Percentiles rank a stretch among this genome's conserved stretches.
Conservation (phyloP, 2,329 filamentous ascomycete genomes). For the Cryphonectria carpinicola region DNA sequence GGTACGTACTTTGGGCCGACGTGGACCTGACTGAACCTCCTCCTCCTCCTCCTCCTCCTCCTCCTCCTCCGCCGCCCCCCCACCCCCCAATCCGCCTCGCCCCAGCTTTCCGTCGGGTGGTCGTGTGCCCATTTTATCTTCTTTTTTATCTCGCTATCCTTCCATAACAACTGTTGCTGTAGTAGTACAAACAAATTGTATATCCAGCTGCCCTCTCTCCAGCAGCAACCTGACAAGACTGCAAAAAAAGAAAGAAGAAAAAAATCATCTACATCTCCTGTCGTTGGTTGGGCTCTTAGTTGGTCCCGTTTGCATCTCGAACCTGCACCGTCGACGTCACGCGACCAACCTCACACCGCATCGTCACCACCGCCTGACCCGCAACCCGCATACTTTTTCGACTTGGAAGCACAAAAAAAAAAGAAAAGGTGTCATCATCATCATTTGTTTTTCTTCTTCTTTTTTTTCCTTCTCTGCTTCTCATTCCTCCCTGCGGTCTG, state of each 20-base stretch:
- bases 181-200: not conserved
- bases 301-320: not conserved
- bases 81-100: not conserved
- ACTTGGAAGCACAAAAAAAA: not conserved
- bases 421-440: not conserved
- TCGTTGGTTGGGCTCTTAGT: not conserved
- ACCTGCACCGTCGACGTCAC: not conserved
- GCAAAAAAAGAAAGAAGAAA: too few relatives aligned
- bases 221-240: not conserved
- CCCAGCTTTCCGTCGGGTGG: not conserved
- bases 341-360: slow-evolving; percentile 4
- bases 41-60: not conserved
- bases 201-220: not conserved
- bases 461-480: not conserved
- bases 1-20: not conserved
- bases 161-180: not conserved
- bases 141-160: not conserved
- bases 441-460: not conserved
- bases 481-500: not conserved
- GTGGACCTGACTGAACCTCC: not conserved
- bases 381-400: not conserved
- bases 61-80: too few relatives aligned
- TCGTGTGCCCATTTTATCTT: slow-evolving; percentile 3
- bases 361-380: not conserved
- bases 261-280: not conserved